Evolutionary conservation across 257 asterid genomes (phyloP).

Genomic region (Nicotiana tomentosiformis): DNA sequence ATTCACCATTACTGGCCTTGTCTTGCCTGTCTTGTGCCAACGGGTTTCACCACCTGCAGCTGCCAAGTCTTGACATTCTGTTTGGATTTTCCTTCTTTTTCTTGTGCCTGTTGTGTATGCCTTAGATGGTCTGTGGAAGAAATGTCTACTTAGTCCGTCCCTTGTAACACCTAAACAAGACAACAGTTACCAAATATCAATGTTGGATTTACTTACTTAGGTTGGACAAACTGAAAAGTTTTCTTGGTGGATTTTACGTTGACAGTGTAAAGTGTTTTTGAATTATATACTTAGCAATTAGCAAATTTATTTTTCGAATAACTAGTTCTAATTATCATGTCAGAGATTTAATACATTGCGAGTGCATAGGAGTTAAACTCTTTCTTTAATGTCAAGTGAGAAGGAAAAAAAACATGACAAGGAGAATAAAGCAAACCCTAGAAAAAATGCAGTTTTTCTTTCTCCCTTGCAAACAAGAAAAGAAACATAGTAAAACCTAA

Average conservation of each 20-base stretch:
- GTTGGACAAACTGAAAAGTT: constrained; percentile 34
- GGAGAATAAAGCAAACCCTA: constrained; percentile 36
- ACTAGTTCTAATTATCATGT: background rate
- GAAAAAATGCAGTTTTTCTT: constrained; percentile 14
- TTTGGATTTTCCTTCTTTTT: constrained; percentile 87
- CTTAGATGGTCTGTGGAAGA: constrained; percentile 96
- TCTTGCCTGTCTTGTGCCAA: constrained; percentile 99
- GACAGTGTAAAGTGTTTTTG: background rate
- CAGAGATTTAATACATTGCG: no score
- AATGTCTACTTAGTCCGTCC: constrained; percentile 89
- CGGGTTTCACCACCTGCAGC: constrained; percentile 98
- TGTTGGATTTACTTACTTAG: constrained; percentile 47
- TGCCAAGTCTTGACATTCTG: constrained; percentile 66
- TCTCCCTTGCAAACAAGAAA: constrained; percentile 16
- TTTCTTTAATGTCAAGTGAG: constrained; percentile 4
- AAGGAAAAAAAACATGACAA: background rate
- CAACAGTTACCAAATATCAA: constrained; percentile 16
- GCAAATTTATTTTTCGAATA: background rate
- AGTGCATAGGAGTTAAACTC: background rate
- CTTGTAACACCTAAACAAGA: constrained; percentile 66
- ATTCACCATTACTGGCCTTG: constrained; percentile 84
- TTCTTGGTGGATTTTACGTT: background rate
- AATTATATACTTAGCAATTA: no score
- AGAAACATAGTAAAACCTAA: constrained; percentile 35
- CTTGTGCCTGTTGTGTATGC: constrained; percentile 99